A percentile compares a stretch with the other conserved stretches of the same genome.
These are phyloP conservation scores for Bothriochloa decipiens DNA, from an alignment of 176 grass and related monocot species.

Conservation along the genomic window DNA sequence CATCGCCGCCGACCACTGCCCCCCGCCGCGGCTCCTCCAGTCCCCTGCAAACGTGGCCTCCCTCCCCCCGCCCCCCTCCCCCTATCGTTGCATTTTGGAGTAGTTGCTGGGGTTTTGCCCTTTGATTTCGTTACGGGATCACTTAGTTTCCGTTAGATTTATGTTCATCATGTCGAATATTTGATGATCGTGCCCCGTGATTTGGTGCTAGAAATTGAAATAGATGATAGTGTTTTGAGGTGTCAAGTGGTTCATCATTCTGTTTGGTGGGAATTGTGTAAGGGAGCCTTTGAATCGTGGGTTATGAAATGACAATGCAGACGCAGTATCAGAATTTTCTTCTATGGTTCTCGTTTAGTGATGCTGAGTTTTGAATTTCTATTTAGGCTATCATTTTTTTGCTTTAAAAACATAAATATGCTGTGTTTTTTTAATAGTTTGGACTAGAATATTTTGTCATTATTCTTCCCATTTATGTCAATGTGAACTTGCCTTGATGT, in stretches of 20 bases:
- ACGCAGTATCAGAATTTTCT: not conserved
- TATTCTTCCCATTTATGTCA: not conserved
- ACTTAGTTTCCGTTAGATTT: too few relatives aligned
- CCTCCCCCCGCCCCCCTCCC: too few relatives aligned
- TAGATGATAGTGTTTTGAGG: not conserved
- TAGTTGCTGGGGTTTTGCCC: not conserved
- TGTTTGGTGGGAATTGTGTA: not conserved
- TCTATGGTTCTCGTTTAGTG: not conserved
- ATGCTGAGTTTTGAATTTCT: constrained; percentile 4
- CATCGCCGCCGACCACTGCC: not conserved
- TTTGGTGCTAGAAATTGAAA: not conserved
- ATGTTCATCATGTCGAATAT: too few relatives aligned
- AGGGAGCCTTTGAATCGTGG: not conserved
- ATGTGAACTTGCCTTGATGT: not conserved
- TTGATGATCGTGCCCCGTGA: not conserved
- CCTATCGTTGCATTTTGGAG: not conserved
- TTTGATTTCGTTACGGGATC: not conserved
- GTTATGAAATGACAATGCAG: not conserved
- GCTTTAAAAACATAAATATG: not conserved
- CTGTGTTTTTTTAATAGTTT: not conserved
- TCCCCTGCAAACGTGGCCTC: not conserved
- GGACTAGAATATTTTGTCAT: not conserved
- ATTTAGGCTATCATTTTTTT: too few relatives aligned
- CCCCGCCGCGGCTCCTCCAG: constrained; percentile 46
- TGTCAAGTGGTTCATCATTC: not conserved